phyloP scores from a whole-genome alignment of 108 stramenopile species.

The Cylindrotheca fusiformis region DNA sequence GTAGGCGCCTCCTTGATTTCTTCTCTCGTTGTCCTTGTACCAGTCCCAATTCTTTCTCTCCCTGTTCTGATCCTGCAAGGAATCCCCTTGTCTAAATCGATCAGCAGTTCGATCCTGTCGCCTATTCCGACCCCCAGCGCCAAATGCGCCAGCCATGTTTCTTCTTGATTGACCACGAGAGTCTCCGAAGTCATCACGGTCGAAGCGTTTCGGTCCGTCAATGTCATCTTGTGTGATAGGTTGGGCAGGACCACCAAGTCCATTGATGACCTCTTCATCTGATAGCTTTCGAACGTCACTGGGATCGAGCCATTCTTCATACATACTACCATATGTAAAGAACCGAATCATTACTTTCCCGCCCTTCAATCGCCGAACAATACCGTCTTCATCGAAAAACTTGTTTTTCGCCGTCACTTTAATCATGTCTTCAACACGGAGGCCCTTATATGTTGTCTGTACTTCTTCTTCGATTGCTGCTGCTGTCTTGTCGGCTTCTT shows the following conservation, averaged over 20 bases:
- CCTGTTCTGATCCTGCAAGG: conserved; percentile 27
- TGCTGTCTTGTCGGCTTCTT: conserved; percentile 47
- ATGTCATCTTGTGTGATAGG: conserved; percentile 50
- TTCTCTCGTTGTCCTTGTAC: conserved; percentile 67
- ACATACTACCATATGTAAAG: conserved; percentile 75
- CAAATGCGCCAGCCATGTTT: conserved; percentile 31
- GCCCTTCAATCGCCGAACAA: conserved; percentile 69
- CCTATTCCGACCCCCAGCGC: conserved; percentile 50
- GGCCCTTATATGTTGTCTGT: conserved; percentile 34
- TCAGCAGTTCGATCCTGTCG: conserved; percentile 66
- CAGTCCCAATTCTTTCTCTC: conserved; percentile 73
- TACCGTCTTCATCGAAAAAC: conserved; percentile 75
- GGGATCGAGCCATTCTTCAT: conserved; percentile 80
- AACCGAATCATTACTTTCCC: conserved; percentile 68
- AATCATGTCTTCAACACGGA: conserved; percentile 74
- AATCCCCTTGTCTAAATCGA: conserved; percentile 21
- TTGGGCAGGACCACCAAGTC: conserved; percentile 57
- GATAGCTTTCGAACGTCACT: conserved; percentile 66
- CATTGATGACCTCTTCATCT: conserved; percentile 57
- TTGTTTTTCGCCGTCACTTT: conserved; percentile 59
- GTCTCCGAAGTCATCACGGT: conserved; percentile 4
- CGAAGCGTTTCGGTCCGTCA: conserved; percentile 24
- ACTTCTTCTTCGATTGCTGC: conserved; percentile 27
- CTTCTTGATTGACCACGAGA: conserved; percentile 7
- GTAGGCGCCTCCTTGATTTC: conserved; percentile 27